A percentile compares a stretch with the other conserved stretches of the same genome.
phyloP scores from a whole-genome alignment of 2,329 filamentous ascomycete genomes.

The Ophiostoma quercus region DNA sequence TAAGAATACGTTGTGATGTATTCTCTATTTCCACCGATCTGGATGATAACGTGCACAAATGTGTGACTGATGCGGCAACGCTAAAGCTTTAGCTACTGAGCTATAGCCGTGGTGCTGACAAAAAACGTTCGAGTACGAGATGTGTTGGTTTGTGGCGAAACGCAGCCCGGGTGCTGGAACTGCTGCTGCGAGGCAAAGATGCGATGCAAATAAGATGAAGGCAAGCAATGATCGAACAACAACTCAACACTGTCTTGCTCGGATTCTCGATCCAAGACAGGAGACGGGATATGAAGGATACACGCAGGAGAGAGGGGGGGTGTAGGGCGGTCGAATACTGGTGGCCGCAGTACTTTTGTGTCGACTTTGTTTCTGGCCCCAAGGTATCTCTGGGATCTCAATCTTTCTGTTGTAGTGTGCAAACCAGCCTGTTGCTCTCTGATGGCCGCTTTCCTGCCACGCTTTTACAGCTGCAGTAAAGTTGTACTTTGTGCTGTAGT shows the following conservation, averaged over 20 bases:
- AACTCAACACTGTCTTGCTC: neutral
- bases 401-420: neutral
- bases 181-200: neutral
- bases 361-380: neutral
- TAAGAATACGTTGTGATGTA: neutral
- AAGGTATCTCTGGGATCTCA: neutral
- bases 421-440: neutral
- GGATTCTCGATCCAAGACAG: neutral
- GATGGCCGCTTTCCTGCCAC: too few species aligned
- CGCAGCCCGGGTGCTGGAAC: neutral
- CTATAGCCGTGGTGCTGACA: neutral
- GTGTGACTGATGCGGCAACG: neutral
- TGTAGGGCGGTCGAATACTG: neutral
- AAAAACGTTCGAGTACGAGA: neutral
- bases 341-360: constrained; percentile 3
- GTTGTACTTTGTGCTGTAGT: neutral
- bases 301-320: constrained; percentile 3
- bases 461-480: neutral
- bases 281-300: neutral
- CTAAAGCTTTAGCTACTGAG: neutral
- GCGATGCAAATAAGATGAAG: constrained; percentile 4
- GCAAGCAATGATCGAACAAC: neutral
- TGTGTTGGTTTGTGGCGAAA: neutral
- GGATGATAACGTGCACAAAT: too few species aligned
- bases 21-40: neutral